Percentiles rank a stretch among this genome's conserved stretches.
These are phyloP conservation scores for Andrographis paniculata DNA, from an alignment of 305 asterid genomes.

Conservation along the genomic window DNA sequence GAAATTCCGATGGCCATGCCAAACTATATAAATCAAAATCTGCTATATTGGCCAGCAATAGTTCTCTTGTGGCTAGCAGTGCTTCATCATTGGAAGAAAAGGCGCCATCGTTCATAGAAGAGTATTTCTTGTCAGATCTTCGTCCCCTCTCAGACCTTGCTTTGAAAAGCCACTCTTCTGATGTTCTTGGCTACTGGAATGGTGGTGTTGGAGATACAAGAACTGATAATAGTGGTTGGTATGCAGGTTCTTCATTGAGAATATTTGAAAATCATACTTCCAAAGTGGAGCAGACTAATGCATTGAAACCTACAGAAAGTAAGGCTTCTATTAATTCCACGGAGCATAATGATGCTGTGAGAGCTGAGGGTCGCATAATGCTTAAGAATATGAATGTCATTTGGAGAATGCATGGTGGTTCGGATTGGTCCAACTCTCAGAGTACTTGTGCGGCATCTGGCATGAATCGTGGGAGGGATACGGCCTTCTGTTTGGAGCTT, in stretches of 20 bases:
- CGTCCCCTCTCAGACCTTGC: slow-evolving; percentile 56
- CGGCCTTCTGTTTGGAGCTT: slow-evolving; percentile 56
- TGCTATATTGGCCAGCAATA: slow-evolving; percentile 25
- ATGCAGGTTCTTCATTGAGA: slow-evolving; percentile 41
- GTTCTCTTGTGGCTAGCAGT: slow-evolving; percentile 34
- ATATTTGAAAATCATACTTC: slow-evolving; percentile 79
- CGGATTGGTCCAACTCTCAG: slow-evolving; percentile 64
- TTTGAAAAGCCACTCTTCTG: slow-evolving; percentile 35
- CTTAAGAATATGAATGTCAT: slow-evolving; percentile 68
- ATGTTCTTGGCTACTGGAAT: slow-evolving; percentile 25
- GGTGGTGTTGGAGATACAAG: slow-evolving; percentile 31
- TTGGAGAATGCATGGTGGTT: slow-evolving; percentile 90
- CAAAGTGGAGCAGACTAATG: slow-evolving; percentile 35
- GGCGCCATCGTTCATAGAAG: slow-evolving; percentile 66
- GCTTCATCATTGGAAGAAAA: slow-evolving; percentile 38
- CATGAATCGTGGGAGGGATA: slow-evolving; percentile 46
- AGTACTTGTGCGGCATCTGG: slow-evolving; percentile 33
- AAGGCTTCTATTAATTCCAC: slow-evolving; percentile 46
- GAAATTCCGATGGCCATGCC: slow-evolving; percentile 37
- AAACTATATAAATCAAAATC: slow-evolving; percentile 36
- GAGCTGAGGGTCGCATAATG: slow-evolving; percentile 55
- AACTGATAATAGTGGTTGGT: slow-evolving; percentile 68
- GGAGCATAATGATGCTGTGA: slow-evolving; percentile 34
- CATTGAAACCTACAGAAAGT: slow-evolving; percentile 22
- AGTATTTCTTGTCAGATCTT: slow-evolving; percentile 74